Evolutionary conservation across 352 stramenopile species (phyloP).

Genomic region (Globisporangium takayamanum): DNA sequence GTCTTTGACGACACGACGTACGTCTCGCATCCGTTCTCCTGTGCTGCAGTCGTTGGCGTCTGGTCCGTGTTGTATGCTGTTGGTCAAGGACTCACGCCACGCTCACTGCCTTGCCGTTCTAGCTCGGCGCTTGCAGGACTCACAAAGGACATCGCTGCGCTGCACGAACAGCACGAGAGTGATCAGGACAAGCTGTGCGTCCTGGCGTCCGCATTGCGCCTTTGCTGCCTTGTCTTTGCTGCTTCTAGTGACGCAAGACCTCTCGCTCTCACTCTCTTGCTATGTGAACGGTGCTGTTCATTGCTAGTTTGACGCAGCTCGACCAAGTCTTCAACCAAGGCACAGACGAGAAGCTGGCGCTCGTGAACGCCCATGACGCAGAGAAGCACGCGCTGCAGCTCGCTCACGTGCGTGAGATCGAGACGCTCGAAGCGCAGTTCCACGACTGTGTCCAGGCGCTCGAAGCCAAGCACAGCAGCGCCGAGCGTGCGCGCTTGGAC

Average conservation of each 20-base stretch:
- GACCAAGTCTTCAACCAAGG: constrained; percentile 31
- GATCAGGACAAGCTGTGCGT: constrained; percentile 33
- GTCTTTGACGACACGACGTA: constrained; percentile 34
- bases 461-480: constrained; percentile 21
- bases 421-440: constrained; percentile 21
- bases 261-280: background rate
- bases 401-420: constrained; percentile 19
- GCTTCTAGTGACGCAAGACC: background rate
- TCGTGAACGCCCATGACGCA: constrained; percentile 27
- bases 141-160: constrained; percentile 33
- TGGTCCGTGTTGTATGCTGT: background rate
- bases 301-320: constrained; percentile 26
- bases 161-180: constrained; percentile 36
- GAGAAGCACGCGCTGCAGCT: constrained; percentile 26
- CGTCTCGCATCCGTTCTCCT: constrained; percentile 1
- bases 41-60: background rate
- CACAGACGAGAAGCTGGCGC: constrained; percentile 34
- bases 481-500: constrained; percentile 25
- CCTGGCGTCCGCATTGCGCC: background rate
- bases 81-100: background rate
- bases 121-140: constrained; percentile 31
- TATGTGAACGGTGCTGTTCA: background rate
- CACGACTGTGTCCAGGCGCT: constrained; percentile 21
- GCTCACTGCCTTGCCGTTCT: background rate
- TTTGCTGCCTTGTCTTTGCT: background rate